Percentiles rank a stretch among this genome's conserved stretches.
These are phyloP conservation scores for Urtica urens DNA, from an alignment of 306 rosid genomes.

Conservation along the genomic window DNA sequence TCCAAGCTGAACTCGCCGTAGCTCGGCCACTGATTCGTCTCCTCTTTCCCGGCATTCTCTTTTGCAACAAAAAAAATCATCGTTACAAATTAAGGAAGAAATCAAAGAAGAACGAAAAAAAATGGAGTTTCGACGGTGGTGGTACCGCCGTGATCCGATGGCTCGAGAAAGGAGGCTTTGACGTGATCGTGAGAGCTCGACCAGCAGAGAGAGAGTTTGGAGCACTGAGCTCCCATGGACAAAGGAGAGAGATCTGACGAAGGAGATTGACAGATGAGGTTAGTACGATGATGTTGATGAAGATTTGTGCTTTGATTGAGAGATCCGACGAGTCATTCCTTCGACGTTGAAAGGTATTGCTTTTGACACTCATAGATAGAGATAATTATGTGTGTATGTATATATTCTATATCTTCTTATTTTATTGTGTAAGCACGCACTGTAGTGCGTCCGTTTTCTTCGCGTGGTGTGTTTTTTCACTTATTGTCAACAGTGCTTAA, in stretches of 20 bases:
- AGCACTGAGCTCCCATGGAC: constrained; percentile 84
- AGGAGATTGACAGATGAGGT: constrained; percentile 2
- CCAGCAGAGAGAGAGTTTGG: constrained; percentile 85
- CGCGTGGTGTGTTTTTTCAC: too few species aligned
- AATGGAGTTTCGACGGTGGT: background rate
- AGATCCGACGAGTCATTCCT: too few species aligned
- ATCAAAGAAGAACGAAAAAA: background rate
- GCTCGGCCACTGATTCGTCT: constrained; percentile 44
- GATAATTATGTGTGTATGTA: background rate
- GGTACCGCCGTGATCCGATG: constrained; percentile 85
- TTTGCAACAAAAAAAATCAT: constrained; percentile 31
- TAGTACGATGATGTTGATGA: constrained; percentile 9
- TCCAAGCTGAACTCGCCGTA: constrained; percentile 68
- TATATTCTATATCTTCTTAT: too few species aligned
- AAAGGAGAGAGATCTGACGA: constrained; percentile 6
- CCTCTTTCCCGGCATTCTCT: constrained; percentile 39
- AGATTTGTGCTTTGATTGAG: background rate
- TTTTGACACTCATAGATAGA: too few species aligned
- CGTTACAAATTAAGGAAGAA: background rate
- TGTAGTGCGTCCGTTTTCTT: too few species aligned
- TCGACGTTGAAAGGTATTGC: too few species aligned
- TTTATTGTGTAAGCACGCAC: too few species aligned
- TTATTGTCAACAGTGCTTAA: too few species aligned
- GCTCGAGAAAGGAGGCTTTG: constrained; percentile 64
- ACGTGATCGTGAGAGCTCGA: constrained; percentile 68